Base-by-base conservation (phyloP, 805 yeast species). In the Starmerella powellii region DNA sequence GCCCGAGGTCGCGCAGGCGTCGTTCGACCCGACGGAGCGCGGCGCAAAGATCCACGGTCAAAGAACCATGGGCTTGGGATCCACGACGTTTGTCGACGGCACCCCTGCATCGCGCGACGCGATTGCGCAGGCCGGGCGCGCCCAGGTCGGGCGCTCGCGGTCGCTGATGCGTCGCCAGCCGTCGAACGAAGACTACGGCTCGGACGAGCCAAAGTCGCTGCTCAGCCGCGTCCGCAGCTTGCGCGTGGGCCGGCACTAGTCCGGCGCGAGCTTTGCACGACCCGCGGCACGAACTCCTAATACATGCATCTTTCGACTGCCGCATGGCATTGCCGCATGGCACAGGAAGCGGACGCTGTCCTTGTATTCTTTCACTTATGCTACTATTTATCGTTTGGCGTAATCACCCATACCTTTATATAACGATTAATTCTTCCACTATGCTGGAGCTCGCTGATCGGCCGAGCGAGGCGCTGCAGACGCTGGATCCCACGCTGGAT, bases 71-170 rank as follows among this genome's bases (percentile, higher is more conserved):
- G 98, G 98, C 1, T 69, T 91, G 33, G 98, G 98, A 2, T 74
- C 88, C 1, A 73, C 95, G 2, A 88, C 98, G 0, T 88, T 88
- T 58, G 59, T 88, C 47, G 95, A 91, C 60, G 98, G 98, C 28
- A 91, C 96, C 0, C 97, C 97, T 12, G 98, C 96, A 4, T 62
- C 79, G 42, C 60, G 63, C 21, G 58, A 60, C 15, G 73, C 72
- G n/a, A 61, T 61, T 28, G 38, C 52, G 48, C 48, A 57, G 53
- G 44, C 64, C 49, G 49, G 49, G 24, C 40, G 45, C 11, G 58
- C 60, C 36, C 62, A 70, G 16, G 78, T 87, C 47, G 74, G 77
- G 26, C 74, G 96, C 60, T 85, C 86, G 62, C 84, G 83, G 65
- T 81, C 94, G n/a, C 59, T 85, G 34, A 42, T 49, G 32, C 51